Evolutionary conservation across 805 yeast genomes (phyloP).

Genomic region (Candida awuae): DNA sequence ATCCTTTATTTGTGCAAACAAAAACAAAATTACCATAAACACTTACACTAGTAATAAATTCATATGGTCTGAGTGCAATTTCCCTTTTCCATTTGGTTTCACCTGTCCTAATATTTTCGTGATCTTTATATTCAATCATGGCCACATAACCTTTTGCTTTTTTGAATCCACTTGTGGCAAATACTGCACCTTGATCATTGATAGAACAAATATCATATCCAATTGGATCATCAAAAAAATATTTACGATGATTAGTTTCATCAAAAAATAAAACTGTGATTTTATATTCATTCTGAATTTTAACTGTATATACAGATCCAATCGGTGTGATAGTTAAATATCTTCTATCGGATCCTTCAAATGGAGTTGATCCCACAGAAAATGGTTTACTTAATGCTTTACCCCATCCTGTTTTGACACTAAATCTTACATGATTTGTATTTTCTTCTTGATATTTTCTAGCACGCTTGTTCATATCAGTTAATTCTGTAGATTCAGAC

Average conservation of each 20-base stretch:
- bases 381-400: slow-evolving; percentile 40
- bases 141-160: slow-evolving; percentile 23
- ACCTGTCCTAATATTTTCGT: slow-evolving; percentile 63
- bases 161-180: slow-evolving; percentile 39
- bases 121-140: slow-evolving; percentile 57
- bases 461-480: slow-evolving; percentile 8
- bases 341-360: slow-evolving; percentile 51
- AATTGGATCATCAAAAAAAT: slow-evolving; percentile 72
- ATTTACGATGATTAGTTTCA: slow-evolving; percentile 63
- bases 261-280: slow-evolving; percentile 88
- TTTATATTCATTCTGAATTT: slow-evolving; percentile 38
- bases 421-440: slow-evolving; percentile 1
- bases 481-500: slow-evolving; percentile 13
- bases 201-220: slow-evolving; percentile 71
- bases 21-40: slow-evolving; percentile 53
- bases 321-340: slow-evolving; percentile 71
- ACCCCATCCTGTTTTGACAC: slow-evolving; percentile 9
- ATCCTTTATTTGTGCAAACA: slow-evolving; percentile 72
- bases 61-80: slow-evolving; percentile 34
- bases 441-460: slow-evolving; percentile 3
- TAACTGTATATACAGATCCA: slow-evolving; percentile 79
- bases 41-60: slow-evolving; percentile 60
- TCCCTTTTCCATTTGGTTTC: slow-evolving; percentile 60
- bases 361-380: slow-evolving; percentile 87
- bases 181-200: slow-evolving; percentile 55